phyloP scores from a whole-genome alignment of 768 basidiomycete genomes.

The Lepiota brunneoincarnata region DNA sequence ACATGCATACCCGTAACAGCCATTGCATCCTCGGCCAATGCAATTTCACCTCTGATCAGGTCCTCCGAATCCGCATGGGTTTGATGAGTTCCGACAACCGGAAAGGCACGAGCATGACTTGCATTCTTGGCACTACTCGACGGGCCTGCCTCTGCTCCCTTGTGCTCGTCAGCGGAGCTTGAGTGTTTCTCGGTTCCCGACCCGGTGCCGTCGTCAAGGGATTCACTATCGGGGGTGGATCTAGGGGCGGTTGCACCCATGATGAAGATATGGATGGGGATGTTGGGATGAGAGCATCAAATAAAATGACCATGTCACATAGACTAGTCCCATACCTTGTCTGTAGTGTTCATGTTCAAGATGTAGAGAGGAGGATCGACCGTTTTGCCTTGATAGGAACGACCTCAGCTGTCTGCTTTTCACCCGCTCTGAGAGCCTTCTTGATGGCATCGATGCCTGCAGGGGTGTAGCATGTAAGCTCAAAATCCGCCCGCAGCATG shows the following conservation, averaged over 20 bases:
- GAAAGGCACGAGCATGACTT: not conserved
- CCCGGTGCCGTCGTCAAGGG: conserved; percentile 21
- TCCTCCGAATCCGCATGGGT: conserved; percentile 34
- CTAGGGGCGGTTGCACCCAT: conserved; percentile 21
- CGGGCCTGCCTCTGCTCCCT: conserved; percentile 15
- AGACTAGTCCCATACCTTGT: no score
- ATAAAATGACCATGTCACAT: no score
- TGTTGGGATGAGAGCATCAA: no score
- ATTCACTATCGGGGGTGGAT: conserved; percentile 2
- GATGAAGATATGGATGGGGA: conserved; percentile 39
- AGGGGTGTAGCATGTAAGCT: conserved; percentile 94
- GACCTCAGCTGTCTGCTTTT: conserved; percentile 80
- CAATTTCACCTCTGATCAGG: conserved; percentile 36
- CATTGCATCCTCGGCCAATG: conserved; percentile 31
- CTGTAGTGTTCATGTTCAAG: conserved; percentile 92
- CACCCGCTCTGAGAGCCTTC: conserved; percentile 85
- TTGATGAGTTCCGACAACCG: conserved; percentile 20
- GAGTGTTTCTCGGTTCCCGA: conserved; percentile 16
- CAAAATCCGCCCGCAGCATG: conserved; percentile 97
- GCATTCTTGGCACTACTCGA: conserved; percentile 8
- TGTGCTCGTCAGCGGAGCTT: conserved; percentile 22
- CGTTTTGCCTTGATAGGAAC: conserved; percentile 95
- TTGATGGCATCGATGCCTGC: conserved; percentile 97
- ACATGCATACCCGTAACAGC: conserved; percentile 43
- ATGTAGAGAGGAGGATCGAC: conserved; percentile 97